These are phyloP conservation scores for Malassezia arunalokei DNA, from an alignment of 1,284 basidiomycete species.

Conservation along the genomic window DNA sequence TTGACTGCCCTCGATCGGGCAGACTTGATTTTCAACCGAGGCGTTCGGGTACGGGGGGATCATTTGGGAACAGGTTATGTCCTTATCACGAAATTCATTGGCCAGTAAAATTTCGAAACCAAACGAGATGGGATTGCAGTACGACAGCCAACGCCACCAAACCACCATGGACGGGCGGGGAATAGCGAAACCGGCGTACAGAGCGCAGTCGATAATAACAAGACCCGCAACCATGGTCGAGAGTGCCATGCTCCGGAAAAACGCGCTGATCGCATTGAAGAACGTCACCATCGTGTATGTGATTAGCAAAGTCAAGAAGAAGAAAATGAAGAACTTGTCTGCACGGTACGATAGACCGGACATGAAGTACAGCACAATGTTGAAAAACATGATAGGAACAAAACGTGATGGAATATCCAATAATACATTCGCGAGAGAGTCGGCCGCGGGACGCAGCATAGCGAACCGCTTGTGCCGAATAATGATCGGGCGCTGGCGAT, in stretches of 20 bases:
- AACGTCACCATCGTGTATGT: slow-evolving; percentile 32
- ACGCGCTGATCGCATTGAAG: slow-evolving; percentile 28
- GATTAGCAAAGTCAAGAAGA: slow-evolving; percentile 16
- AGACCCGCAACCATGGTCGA: slow-evolving; percentile 33
- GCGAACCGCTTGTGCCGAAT: slow-evolving; percentile 32
- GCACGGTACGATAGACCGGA: slow-evolving; percentile 22
- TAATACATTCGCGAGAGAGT: slow-evolving; percentile 25
- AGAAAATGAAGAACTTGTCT: slow-evolving; percentile 34
- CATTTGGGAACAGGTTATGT: slow-evolving; percentile 19
- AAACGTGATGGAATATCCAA: slow-evolving; percentile 34
- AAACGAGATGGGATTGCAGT: slow-evolving; percentile 35
- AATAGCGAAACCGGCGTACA: slow-evolving; percentile 37
- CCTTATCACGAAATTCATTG: slow-evolving; percentile 32
- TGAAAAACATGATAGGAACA: slow-evolving; percentile 20
- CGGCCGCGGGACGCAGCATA: slow-evolving; percentile 30
- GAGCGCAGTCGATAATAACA: slow-evolving; percentile 23
- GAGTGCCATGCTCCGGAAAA: slow-evolving; percentile 18
- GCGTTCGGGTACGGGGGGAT: slow-evolving; percentile 23
- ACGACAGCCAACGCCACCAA: slow-evolving; percentile 39
- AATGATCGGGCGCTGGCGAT: slow-evolving; percentile 32
- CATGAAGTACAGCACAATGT: slow-evolving; percentile 37
- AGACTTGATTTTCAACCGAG: slow-evolving; percentile 22
- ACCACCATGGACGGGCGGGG: slow-evolving; percentile 32
- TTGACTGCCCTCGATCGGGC: slow-evolving; percentile 21
- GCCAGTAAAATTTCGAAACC: slow-evolving; percentile 32